Percentiles rank a stretch among this genome's conserved stretches.
Evolutionary conservation across 2,329 filamentous ascomycete species (phyloP).

Genomic region (Massarina eburnea): DNA sequence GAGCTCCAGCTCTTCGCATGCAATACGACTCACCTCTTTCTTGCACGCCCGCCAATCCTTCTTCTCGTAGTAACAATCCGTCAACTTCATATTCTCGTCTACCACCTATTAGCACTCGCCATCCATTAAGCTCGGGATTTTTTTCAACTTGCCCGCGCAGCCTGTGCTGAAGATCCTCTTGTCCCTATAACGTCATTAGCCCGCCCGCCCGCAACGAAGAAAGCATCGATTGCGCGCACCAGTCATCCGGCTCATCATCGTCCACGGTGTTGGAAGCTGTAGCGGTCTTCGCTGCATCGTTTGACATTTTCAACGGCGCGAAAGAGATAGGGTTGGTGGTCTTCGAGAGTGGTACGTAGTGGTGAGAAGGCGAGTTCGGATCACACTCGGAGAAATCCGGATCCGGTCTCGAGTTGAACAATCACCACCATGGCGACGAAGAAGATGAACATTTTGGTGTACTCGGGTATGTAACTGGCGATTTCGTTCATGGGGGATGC

Average conservation of each 20-base stretch:
- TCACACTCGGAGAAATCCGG: constrained; percentile 31
- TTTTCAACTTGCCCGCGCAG: constrained; percentile 68
- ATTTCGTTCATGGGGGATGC: neutral
- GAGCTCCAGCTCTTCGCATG: constrained; percentile 2
- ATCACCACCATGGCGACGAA: constrained; percentile 60
- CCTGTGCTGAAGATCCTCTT: constrained; percentile 97
- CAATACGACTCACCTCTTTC: constrained; percentile 68
- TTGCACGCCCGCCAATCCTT: constrained; percentile 93
- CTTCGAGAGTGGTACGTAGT: constrained; percentile 2
- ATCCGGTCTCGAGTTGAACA: constrained; percentile 27
- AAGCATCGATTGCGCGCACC: constrained; percentile 59
- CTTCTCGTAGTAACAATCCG: constrained; percentile 93
- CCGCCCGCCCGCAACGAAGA: constrained; percentile 3
- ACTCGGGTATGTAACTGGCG: constrained; percentile 65
- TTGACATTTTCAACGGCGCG: constrained; percentile 53
- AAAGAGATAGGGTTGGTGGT: constrained; percentile 9
- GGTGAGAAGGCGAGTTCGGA: constrained; percentile 16
- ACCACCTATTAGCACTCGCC: neutral
- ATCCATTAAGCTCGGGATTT: neutral
- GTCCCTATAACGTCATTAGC: constrained; percentile 65
- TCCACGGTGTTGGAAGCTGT: constrained; percentile 51
- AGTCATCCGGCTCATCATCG: constrained; percentile 93
- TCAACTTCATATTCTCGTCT: constrained; percentile 90
- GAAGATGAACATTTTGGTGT: constrained; percentile 89
- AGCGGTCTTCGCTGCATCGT: constrained; percentile 51